Evolutionary conservation across 106 monocot genomes (phyloP), one percentile per base, ranked within the genome.

Genomic region (Dioscorea zingiberensis): DNA sequence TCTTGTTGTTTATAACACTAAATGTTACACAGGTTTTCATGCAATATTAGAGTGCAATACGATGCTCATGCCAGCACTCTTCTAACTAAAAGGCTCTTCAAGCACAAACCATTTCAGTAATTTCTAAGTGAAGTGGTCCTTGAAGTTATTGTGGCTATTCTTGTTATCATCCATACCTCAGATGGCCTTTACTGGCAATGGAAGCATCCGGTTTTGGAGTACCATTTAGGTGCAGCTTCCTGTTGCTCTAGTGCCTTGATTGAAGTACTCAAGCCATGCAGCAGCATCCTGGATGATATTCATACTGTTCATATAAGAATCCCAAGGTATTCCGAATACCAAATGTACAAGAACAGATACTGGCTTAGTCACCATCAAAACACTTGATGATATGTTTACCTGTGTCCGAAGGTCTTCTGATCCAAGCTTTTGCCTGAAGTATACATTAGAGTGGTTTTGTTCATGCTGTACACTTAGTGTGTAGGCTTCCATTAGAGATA

Each of bases 201-300:
- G 94, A 94, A 58, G 94, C 87, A 78, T 94, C 94, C 29, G 94
- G 91, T 67, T 91, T 94, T 49, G 90, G 90, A 66, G 91, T 94
- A 63, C 94, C 94, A 77, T 91, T 94, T 3, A 91, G n/a, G 79
- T 45, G 87, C 87, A 82, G 91, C 94, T 80, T 94, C 94, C 66
- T 91, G 87, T 73, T 94, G 94, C 58, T 94, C 94, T 45, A 85
- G 68, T 54, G 85, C 87, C 67, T 94, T 94, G 15, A 63, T 91
- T 91, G 53, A 94, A 94, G 28, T 94, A 94, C 47, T 94, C 94
- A 29, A 94, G 82, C 94, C 94, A 94, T 61, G 94, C 94, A 71
- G 91, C 85, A 81, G 94, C 94, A 87, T 94, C 94, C 94, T 94
- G 78, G 14, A 84, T 48, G 58, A 45, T 30, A 62, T 59, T 38